Evolutionary conservation across 345 rosid species (phyloP), one percentile per base, ranked within the genome.

Genomic region (Citrus mangshanensis): DNA sequence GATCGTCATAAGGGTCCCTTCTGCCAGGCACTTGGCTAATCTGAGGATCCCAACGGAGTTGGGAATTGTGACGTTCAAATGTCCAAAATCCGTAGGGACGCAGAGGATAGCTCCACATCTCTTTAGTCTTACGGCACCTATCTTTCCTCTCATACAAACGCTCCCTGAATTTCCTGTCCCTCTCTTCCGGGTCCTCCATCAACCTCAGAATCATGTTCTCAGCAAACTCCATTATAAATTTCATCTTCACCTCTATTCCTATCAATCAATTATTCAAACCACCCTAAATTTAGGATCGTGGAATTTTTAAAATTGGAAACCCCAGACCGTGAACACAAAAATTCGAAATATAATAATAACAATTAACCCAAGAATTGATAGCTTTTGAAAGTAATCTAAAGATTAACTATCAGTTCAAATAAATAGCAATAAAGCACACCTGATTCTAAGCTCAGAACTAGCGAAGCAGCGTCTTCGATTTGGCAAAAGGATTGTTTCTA

Each of bases 51-150:
- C 95, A 89, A 55, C 89, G 89, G 56, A 97, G 95, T 86, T 97
- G 99, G 18, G 97, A 85, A 38, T 97, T 97, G 83, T 94, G 98
- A 67, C 98, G 92, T 82, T 94, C 98, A 65, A 97, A 94, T 0
- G 98, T 97, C 98, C 98, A 93, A 78, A 94, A 94, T 4, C 99
- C 99, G 51, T 97, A 94, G 40, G 99, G 99, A 22, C 99, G 97
- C 61, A 97, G 77, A 35, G 99, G 99, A 13, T 78, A 90, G 75
- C 91, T 92, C 98, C 98, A 94, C 98, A 94, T 97, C 90, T 97
- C 98, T 86, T 94, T 97, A 9, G 98, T 91, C 89, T 91, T 97
- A 42, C 83, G 82, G 85, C 98, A 94, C 75, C 90, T 86, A 72
- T 94, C 98, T 76, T 91, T 91, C 82, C 81, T 49, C 10, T 86